Evolutionary conservation across 352 stramenopile genomes (phyloP).

Genomic region (Globisporangium sylvaticum): DNA sequence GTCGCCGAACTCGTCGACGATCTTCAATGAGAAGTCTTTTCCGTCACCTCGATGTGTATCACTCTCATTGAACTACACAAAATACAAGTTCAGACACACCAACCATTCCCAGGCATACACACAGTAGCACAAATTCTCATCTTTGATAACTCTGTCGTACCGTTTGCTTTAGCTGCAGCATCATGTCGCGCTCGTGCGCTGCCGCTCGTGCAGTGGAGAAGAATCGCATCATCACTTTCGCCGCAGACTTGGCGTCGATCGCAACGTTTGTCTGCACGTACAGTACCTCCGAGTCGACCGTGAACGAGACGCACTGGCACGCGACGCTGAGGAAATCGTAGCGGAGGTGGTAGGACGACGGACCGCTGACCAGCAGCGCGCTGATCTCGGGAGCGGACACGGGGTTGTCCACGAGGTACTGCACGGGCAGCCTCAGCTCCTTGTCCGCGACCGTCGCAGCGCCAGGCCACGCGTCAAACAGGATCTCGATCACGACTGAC

Average conservation of each 20-base stretch:
- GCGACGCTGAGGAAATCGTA: constrained; percentile 55
- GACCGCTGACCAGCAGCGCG: constrained; percentile 47
- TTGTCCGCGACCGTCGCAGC: constrained; percentile 52
- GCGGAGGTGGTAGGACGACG: constrained; percentile 58
- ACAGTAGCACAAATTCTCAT: background rate
- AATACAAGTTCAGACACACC: background rate
- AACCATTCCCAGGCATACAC: background rate
- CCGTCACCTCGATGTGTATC: background rate
- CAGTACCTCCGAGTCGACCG: constrained; percentile 28
- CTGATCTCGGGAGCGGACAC: constrained; percentile 42
- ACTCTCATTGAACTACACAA: background rate
- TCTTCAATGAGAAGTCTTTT: constrained; percentile 26
- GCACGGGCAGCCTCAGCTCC: constrained; percentile 64
- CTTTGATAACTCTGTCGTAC: constrained; percentile 22
- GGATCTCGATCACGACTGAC: constrained; percentile 50
- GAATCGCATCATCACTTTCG: constrained; percentile 60
- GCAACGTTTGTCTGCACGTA: constrained; percentile 50
- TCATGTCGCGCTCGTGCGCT: constrained; percentile 37
- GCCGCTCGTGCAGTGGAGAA: constrained; percentile 34
- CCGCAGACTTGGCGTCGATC: constrained; percentile 46
- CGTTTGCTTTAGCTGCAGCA: constrained; percentile 34
- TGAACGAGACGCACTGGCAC: constrained; percentile 29
- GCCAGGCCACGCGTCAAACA: constrained; percentile 66
- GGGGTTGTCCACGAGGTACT: constrained; percentile 70
- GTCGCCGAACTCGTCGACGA: constrained; percentile 49